phyloP scores from a whole-genome alignment of 768 basidiomycete species.

The Rhizopogon vulgaris region DNA sequence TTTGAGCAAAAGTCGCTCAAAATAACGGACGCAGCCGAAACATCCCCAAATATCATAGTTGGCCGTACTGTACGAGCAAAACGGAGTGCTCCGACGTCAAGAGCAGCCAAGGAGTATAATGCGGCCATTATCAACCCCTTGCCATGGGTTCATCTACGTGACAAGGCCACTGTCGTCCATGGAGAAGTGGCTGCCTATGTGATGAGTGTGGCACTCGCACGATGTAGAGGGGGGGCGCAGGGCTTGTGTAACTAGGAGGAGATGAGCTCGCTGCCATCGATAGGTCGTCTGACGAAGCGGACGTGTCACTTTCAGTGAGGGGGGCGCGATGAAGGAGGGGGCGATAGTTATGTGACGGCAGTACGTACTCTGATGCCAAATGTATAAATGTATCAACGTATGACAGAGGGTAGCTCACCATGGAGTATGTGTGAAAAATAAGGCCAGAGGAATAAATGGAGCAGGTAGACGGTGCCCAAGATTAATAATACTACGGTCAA shows the following conservation, averaged over 20 bases:
- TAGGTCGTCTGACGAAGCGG: neutral
- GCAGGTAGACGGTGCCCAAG: neutral
- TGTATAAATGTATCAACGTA: neutral
- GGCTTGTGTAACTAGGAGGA: neutral
- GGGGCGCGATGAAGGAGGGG: neutral
- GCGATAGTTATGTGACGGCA: too few relatives aligned
- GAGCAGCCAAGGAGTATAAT: too few relatives aligned
- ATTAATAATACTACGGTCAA: neutral
- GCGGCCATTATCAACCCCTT: neutral
- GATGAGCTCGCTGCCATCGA: neutral
- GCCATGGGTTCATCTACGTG: neutral
- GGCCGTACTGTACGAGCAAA: neutral
- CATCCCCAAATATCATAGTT: too few relatives aligned
- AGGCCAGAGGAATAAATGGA: neutral
- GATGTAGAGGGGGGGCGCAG: neutral
- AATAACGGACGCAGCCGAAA: neutral
- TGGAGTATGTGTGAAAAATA: neutral
- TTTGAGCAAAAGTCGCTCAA: too few relatives aligned
- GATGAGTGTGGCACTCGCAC: neutral
- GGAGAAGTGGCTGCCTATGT: neutral
- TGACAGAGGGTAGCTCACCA: neutral
- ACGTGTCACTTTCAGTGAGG: neutral
- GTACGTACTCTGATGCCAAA: neutral
- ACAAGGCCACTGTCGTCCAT: too few relatives aligned
- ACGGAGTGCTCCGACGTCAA: too few relatives aligned